Percentiles rank a stretch among this genome's conserved stretches.
phyloP scores from a whole-genome alignment of 352 stramenopile species.

The Blastocystis sp. region DNA sequence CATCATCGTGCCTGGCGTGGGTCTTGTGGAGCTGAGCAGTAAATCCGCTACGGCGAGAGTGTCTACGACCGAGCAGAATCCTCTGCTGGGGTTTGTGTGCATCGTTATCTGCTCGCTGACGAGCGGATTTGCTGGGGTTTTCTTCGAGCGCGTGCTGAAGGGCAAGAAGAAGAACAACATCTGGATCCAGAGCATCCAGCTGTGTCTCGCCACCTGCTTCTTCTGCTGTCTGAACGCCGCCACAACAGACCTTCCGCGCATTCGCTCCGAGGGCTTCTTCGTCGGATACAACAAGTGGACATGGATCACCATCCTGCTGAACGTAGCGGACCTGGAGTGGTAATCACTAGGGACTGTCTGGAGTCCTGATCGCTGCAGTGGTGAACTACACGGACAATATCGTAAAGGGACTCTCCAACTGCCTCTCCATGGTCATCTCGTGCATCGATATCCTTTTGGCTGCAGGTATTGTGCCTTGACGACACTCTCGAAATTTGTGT shows the following conservation, averaged over 20 bases:
- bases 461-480: background rate
- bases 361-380: slow-evolving; percentile 72
- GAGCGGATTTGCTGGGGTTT: slow-evolving; percentile 77
- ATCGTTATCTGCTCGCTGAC: slow-evolving; percentile 74
- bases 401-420: slow-evolving; percentile 79
- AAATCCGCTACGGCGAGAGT: slow-evolving; percentile 16
- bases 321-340: slow-evolving; percentile 67
- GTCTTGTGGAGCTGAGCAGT: slow-evolving; percentile 69
- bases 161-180: slow-evolving; percentile 70
- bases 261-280: slow-evolving; percentile 58
- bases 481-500: slow-evolving; percentile 52
- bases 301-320: slow-evolving; percentile 74
- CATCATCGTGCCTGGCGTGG: slow-evolving; percentile 72
- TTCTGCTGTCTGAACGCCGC: slow-evolving; percentile 53
- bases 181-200: slow-evolving; percentile 80
- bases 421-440: slow-evolving; percentile 71
- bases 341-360: slow-evolving; percentile 34
- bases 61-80: slow-evolving; percentile 64
- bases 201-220: slow-evolving; percentile 65
- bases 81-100: slow-evolving; percentile 70
- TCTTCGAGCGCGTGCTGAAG: slow-evolving; percentile 83
- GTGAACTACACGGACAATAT: slow-evolving; percentile 86
- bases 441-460: slow-evolving; percentile 58
- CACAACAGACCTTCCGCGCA: background rate
- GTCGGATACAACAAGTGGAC: slow-evolving; percentile 64